Base-by-base conservation (phyloP, 192 early-diverging fungal genomes). In the Coemansia sp. region DNA sequence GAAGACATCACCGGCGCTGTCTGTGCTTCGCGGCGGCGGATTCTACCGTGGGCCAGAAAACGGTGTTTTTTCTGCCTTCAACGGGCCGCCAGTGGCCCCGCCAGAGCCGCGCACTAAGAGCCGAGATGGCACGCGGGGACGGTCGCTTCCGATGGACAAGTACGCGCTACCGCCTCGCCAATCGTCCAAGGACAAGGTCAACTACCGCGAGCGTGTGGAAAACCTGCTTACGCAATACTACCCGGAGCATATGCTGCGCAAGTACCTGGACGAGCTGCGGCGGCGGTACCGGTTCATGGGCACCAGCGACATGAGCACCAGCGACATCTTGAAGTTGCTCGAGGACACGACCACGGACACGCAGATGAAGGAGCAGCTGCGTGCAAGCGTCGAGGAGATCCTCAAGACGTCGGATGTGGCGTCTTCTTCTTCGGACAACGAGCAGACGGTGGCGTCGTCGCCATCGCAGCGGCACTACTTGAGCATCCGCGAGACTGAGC, bases 281-380 rank as follows among this genome's bases (percentile, higher is more conserved):
- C 81, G 73, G 11, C 75, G 76, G 1, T 73, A 83, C 38, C 76
- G 81, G 14, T 83, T 83, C 46, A 83, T 83, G 43, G 81, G 81
- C 26, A 34, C 69, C n/a, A 73, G 76, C 23, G 79, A 74, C 4
- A 82, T 82, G 74, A 76, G 67, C 34, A 38, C 75, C 9, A 66
- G 68, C 65, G 79, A 82, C 51, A 76, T 82, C 20, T 43, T 75
- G 33, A 66, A 71, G 65, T 65, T 76, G 20, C 57, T 82, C 0
- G 75, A 73, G 38, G 68, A 76, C 38, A 73, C 64, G 0, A 82
- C 71, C 0, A 60, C 79, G 1, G 74, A 76, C 52, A 61, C 71
- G 30, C 60, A 76, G 48, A 55, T 82, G 30, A 82, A 71, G 66
- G 74, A 82, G 71, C 74, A 82, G 71, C 71, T 82, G 49, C 74